Percentiles rank a stretch among this genome's conserved stretches.
These are phyloP conservation scores for Evansstolkia leycettana DNA, from an alignment of 495 filamentous ascomycete species.

Conservation along the genomic window DNA sequence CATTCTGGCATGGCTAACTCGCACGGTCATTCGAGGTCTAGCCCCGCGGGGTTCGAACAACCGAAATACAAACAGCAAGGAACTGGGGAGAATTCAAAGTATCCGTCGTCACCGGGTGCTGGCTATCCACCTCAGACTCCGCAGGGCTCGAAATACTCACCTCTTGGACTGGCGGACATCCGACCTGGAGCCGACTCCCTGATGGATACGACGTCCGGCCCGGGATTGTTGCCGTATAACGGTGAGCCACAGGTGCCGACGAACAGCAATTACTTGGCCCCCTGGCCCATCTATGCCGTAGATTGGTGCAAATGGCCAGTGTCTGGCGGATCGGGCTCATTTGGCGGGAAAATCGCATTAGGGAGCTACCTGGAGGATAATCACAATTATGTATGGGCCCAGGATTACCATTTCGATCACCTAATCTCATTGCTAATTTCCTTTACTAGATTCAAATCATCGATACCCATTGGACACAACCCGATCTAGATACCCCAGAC, in stretches of 20 bases:
- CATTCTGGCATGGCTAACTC: conserved; percentile 53
- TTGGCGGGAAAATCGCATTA: conserved; percentile 80
- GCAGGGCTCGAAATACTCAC: conserved; percentile 68
- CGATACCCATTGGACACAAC: conserved; percentile 66
- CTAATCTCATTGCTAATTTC: conserved; percentile 8
- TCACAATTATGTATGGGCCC: conserved; percentile 75
- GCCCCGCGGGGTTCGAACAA: conserved; percentile 64
- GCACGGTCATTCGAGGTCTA: conserved; percentile 70
- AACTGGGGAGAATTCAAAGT: conserved; percentile 52
- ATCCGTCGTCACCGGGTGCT: conserved; percentile 50
- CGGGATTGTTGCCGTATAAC: conserved; percentile 25
- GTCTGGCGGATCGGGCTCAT: conserved; percentile 47
- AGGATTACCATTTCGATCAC: background rate
- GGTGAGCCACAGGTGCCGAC: conserved; percentile 40
- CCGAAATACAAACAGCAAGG: conserved; percentile 62
- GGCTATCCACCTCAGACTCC: conserved; percentile 58
- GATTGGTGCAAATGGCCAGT: conserved; percentile 99
- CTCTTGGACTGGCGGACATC: conserved; percentile 83
- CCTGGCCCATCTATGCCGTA: conserved; percentile 90
- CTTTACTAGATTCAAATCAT: conserved; percentile 86
- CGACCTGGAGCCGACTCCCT: conserved; percentile 66
- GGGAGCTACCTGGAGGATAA: conserved; percentile 96
- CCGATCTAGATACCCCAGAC: conserved; percentile 48
- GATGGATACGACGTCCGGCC: conserved; percentile 45
- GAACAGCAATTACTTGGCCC: conserved; percentile 85